Evolutionary conservation across 108 stramenopile species (phyloP), one percentile per base, ranked within the genome.

Genomic region (Nannochloropsis salina): DNA sequence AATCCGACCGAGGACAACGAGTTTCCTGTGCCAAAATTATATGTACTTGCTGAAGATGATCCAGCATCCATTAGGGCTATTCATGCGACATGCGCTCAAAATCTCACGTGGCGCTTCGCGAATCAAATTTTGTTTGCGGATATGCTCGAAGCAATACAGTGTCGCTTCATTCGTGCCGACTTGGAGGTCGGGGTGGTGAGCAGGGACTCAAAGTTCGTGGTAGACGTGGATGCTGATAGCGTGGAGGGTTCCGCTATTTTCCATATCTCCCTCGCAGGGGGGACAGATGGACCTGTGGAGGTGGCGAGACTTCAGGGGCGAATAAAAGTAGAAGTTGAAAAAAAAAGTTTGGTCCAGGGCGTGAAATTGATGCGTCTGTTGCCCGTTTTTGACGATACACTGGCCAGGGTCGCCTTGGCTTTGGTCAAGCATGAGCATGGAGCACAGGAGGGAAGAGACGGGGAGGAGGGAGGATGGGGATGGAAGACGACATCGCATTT

Each of bases 371-470:
- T 74, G 61, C 15, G n/a, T 15, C 61, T 74, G 15, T n/a, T n/a
- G 61, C 61, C 61, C n/a, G 61, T 74, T n/a, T 74, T 74, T 74
- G 61, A 74, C 61, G 61, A 74, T 74, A n/a, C n/a, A 15, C n/a
- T 74, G 61, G n/a, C 20, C 20, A 74, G n/a, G n/a, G 61, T 74
- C 20, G 61, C 61, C 4, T 15, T 2, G 1, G 61, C 61, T 1
- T n/a, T 74, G 2, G 61, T n/a, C 4, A 74, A n/a, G 61, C 61
- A 74, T 74, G 61, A 74, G 61, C 31, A 31, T 31, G 31, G 31
- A 31, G 31, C 31, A 31, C 20, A n/a, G 2, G 61, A 74, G 4
- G 61, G 61, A n/a, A 15, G 61, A n/a, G 61, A n/a, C 1, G 8
- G 61, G 61, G 61, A 74, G 2, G 61, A 74, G 61, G 61, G 61